Evolutionary conservation across 2,329 filamentous ascomycete genomes (phyloP).

Genomic region (Paecilomyces sp.): DNA sequence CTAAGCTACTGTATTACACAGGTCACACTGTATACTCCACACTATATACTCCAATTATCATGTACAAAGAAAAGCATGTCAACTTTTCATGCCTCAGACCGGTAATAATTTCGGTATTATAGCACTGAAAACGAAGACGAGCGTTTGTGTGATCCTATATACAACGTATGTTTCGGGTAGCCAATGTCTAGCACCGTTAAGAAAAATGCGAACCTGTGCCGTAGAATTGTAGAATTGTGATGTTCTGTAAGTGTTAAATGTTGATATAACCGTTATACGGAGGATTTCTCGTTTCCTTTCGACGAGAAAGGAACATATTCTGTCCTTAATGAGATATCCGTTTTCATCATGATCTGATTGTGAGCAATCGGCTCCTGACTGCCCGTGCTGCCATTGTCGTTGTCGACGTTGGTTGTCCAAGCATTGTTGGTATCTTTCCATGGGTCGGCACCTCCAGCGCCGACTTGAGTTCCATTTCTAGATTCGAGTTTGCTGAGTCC

Average conservation of each 20-base stretch:
- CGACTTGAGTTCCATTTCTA: not conserved
- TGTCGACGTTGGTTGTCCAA: conserved; percentile 1
- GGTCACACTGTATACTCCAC: not conserved
- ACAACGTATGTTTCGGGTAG: too few relatives aligned
- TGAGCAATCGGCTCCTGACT: conserved; percentile 7
- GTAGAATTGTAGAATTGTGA: too few relatives aligned
- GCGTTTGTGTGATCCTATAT: too few relatives aligned
- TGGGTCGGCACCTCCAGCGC: not conserved
- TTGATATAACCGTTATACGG: not conserved
- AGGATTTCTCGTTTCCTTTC: not conserved
- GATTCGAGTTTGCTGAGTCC: conserved; percentile 6
- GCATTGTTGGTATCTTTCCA: not conserved
- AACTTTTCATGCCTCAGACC: not conserved
- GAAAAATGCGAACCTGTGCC: too few relatives aligned
- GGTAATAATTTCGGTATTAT: not conserved
- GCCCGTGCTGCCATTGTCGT: conserved; percentile 1
- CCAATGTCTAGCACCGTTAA: too few relatives aligned
- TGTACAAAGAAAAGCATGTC: not conserved
- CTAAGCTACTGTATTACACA: not conserved
- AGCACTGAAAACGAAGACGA: too few relatives aligned
- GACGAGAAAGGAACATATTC: conserved; percentile 1
- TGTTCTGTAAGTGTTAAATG: not conserved
- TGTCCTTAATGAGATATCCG: conserved; percentile 6
- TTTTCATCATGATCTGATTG: conserved; percentile 10
- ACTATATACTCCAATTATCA: not conserved